These are phyloP conservation scores for Tulasnella sp. DNA, from an alignment of 768 basidiomycete genomes.

Conservation along the genomic window DNA sequence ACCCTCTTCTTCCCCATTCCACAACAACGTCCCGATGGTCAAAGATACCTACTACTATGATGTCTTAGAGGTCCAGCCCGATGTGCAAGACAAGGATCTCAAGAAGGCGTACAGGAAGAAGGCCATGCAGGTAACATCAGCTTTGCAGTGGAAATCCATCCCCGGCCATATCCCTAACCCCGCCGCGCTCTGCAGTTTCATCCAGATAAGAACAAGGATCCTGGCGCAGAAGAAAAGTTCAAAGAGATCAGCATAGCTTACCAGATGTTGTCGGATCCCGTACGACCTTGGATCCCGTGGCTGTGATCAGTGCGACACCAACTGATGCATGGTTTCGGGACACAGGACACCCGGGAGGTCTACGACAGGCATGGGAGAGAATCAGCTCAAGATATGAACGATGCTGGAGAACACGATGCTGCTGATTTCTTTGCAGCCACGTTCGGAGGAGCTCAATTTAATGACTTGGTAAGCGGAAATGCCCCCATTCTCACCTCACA, in stretches of 20 bases:
- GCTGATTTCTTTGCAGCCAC: conserved; percentile 94
- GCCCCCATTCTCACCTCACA: too few species aligned
- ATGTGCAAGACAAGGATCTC: conserved; percentile 66
- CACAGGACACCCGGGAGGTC: conserved; percentile 67
- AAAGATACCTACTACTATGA: conserved; percentile 80
- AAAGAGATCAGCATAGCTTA: conserved; percentile 99
- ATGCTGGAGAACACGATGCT: conserved; percentile 71
- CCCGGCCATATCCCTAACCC: conserved; percentile 7
- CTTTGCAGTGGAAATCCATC: neutral
- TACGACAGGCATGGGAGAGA: conserved; percentile 95
- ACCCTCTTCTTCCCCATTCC: too few species aligned
- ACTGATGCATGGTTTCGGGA: conserved; percentile 1
- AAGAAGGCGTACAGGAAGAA: conserved; percentile 94
- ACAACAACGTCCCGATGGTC: conserved; percentile 12
- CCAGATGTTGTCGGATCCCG: conserved; percentile 77
- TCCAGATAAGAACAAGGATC: conserved; percentile 87
- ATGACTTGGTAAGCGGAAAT: conserved; percentile 62
- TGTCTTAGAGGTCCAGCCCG: conserved; percentile 56
- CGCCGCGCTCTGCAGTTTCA: conserved; percentile 55
- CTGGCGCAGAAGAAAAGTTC: conserved; percentile 93
- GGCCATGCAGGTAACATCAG: conserved; percentile 64
- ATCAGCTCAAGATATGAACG: conserved; percentile 72
- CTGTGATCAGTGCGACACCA: neutral
- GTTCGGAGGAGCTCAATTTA: conserved; percentile 88
- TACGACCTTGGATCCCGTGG: conserved; percentile 28